These are phyloP conservation scores for Narthecium ossifragum DNA, from an alignment of 106 monocot genomes.

Conservation along the genomic window DNA sequence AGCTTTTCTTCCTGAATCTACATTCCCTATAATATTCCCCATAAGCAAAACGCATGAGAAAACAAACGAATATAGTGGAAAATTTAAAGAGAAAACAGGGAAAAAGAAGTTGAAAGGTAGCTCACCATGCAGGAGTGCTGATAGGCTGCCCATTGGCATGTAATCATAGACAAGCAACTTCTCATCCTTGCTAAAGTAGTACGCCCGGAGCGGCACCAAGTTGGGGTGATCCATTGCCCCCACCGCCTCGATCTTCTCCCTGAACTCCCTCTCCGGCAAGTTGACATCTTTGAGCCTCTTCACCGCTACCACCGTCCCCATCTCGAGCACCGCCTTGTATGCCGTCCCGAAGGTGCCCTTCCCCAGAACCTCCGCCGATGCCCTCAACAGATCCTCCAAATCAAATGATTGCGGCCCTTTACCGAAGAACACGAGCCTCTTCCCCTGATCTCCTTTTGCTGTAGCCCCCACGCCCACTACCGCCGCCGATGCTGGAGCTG, in stretches of 20 bases:
- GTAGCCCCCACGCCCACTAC: not conserved
- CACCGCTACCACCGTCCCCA: constrained; percentile 53
- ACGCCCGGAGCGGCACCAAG: constrained; percentile 58
- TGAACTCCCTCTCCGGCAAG: constrained; percentile 61
- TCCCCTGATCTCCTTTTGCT: constrained; percentile 9
- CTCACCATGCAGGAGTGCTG: constrained; percentile 76
- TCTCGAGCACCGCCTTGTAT: constrained; percentile 77
- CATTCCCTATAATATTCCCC: too few relatives aligned
- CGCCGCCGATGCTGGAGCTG: not conserved
- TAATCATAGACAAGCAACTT: constrained; percentile 82
- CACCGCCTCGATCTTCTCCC: constrained; percentile 43
- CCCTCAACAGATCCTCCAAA: constrained; percentile 67
- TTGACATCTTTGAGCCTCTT: constrained; percentile 71
- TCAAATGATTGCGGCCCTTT: constrained; percentile 36
- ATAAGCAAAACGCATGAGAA: not conserved
- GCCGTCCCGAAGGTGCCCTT: constrained; percentile 87
- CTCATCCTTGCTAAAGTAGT: constrained; percentile 84
- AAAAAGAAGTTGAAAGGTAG: too few relatives aligned
- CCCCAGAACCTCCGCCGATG: constrained; percentile 91
- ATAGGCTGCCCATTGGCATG: constrained; percentile 71
- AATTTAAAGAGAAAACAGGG: not conserved
- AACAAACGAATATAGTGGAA: not conserved
- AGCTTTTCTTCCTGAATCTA: too few relatives aligned
- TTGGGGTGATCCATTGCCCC: constrained; percentile 52
- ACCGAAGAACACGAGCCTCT: constrained; percentile 59